These are phyloP conservation scores for Ogataea pini DNA, from an alignment of 805 yeast genomes.

Conservation along the genomic window DNA sequence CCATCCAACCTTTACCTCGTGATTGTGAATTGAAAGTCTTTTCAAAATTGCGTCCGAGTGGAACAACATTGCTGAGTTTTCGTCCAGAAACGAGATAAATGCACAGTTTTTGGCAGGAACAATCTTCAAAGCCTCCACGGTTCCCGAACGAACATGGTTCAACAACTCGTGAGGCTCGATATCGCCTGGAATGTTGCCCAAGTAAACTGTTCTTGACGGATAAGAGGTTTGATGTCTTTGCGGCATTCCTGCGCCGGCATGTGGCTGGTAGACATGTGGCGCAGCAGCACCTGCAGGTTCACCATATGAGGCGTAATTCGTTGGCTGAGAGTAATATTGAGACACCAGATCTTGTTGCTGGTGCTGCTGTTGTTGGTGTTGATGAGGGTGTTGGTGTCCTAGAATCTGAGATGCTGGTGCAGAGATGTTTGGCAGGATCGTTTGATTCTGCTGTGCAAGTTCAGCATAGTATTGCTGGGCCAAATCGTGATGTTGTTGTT, in stretches of 20 bases:
- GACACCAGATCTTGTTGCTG: neutral
- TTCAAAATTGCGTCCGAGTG: conserved; percentile 92
- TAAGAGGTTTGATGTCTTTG: conserved; percentile 1
- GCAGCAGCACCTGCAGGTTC: neutral
- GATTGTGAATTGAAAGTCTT: conserved; percentile 74
- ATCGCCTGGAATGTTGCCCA: conserved; percentile 85
- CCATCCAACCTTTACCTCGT: conserved; percentile 91
- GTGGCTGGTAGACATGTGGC: conserved; percentile 3
- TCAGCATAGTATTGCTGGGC: neutral
- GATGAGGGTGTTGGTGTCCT: neutral
- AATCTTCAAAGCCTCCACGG: conserved; percentile 75
- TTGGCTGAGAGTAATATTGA: neutral
- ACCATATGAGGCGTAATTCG: neutral
- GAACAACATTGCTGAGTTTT: conserved; percentile 83
- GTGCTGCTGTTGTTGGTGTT: neutral
- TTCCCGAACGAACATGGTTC: conserved; percentile 90
- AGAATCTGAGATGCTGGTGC: too few species aligned
- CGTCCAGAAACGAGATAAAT: conserved; percentile 85
- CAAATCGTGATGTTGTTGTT: neutral
- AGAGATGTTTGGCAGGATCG: neutral
- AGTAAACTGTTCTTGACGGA: conserved; percentile 77
- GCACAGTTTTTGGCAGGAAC: conserved; percentile 89
- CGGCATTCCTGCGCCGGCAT: neutral
- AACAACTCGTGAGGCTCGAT: conserved; percentile 78
- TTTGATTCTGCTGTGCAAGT: neutral